These are phyloP conservation scores for Phytophthora lateralis DNA, from an alignment of 352 stramenopile species.

Conservation along the genomic window DNA sequence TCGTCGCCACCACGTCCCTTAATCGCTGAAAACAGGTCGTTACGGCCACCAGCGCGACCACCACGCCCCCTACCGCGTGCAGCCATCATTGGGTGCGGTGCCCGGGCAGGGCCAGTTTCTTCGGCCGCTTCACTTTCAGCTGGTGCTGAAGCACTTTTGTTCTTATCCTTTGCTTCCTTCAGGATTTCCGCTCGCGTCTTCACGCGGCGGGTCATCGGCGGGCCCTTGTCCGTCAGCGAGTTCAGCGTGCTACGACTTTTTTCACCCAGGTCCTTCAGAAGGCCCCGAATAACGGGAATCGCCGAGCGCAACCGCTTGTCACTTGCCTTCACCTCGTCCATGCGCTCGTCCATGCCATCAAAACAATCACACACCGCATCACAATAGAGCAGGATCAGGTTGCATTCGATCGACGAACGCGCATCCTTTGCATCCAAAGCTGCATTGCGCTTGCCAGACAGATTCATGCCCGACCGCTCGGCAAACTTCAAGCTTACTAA, in stretches of 20 bases:
- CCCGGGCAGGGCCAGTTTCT: slow-evolving; percentile 33
- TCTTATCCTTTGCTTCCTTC: slow-evolving; percentile 90
- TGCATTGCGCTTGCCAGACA: slow-evolving; percentile 80
- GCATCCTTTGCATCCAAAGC: slow-evolving; percentile 74
- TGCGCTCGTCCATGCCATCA: slow-evolving; percentile 78
- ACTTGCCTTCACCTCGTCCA: slow-evolving; percentile 83
- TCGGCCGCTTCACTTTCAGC: slow-evolving; percentile 53
- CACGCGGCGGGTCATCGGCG: slow-evolving; percentile 53
- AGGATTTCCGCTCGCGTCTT: slow-evolving; percentile 79
- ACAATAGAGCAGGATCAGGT: slow-evolving; percentile 60
- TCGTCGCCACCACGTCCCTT: slow-evolving; percentile 49
- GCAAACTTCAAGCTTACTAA: slow-evolving; percentile 79
- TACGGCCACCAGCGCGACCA: slow-evolving; percentile 45
- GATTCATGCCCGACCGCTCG: slow-evolving; percentile 86
- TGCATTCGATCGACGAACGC: slow-evolving; percentile 77
- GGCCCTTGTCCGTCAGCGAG: slow-evolving; percentile 74
- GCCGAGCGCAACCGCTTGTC: slow-evolving; percentile 82
- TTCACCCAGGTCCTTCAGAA: slow-evolving; percentile 70
- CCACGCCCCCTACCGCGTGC: slow-evolving; percentile 35
- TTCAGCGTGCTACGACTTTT: slow-evolving; percentile 60
- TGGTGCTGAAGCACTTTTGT: slow-evolving; percentile 34
- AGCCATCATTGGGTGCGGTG: slow-evolving; percentile 62
- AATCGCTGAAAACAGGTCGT: slow-evolving; percentile 64
- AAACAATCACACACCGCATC: slow-evolving; percentile 78
- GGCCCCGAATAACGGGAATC: slow-evolving; percentile 59